Percentiles rank a stretch among this genome's conserved stretches.
Evolutionary conservation across 225 moss, liverwort and hornwort species (phyloP).

Genomic region (Sphagnum tenellum): DNA sequence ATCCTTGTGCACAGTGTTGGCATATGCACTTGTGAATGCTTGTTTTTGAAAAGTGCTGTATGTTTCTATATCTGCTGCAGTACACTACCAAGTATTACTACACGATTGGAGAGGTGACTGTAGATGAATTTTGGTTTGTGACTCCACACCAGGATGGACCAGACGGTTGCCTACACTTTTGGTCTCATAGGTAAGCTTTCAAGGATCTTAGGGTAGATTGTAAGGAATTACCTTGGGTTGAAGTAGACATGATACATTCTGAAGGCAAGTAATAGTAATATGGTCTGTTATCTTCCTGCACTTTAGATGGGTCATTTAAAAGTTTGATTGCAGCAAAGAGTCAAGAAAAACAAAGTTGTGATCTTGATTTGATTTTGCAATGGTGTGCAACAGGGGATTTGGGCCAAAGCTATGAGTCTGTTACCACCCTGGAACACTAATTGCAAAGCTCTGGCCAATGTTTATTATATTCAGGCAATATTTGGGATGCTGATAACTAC

Average conservation of each 20-base stretch:
- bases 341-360: too few species aligned
- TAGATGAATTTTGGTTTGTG: conserved; percentile 70
- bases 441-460: conserved; percentile 61
- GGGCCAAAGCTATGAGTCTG: conserved; percentile 80
- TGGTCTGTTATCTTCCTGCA: too few species aligned
- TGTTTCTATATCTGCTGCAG: conserved; percentile 20
- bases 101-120: conserved; percentile 40
- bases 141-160: conserved; percentile 22
- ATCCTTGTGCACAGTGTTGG: too few species aligned
- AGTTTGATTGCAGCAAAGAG: too few species aligned
- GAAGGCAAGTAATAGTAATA: too few species aligned
- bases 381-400: conserved; percentile 48
- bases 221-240: too few species aligned
- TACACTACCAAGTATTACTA: conserved; percentile 64
- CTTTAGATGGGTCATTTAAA: too few species aligned
- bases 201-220: background rate
- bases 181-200: conserved; percentile 66
- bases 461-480: conserved; percentile 49
- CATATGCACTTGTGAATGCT: too few species aligned
- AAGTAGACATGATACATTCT: too few species aligned
- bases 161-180: conserved; percentile 63
- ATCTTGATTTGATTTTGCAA: too few species aligned
- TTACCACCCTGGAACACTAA: conserved; percentile 71
- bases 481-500: conserved; percentile 80
- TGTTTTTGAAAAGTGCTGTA: too few species aligned